Percentiles rank a stretch among this genome's conserved stretches.
Evolutionary conservation across 2,329 filamentous ascomycete genomes (phyloP).

Genomic region (Teratosphaeria viscida): DNA sequence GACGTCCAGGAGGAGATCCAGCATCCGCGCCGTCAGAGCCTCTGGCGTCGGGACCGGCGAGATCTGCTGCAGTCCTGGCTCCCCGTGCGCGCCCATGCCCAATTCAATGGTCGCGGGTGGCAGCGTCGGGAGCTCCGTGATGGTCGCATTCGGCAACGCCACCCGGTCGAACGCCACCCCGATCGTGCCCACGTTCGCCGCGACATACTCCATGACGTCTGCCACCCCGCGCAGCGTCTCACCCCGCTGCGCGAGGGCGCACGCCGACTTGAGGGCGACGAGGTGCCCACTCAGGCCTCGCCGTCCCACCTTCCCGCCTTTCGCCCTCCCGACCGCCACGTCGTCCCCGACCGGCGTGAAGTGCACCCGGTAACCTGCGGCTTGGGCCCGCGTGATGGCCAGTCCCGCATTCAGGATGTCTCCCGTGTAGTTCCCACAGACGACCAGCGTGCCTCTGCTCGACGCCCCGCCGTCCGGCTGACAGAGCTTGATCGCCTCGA

Average conservation of each 20-base stretch:
- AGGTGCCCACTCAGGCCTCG: slow-evolving; percentile 54
- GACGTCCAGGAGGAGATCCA: slow-evolving; percentile 25
- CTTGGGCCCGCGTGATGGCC: slow-evolving; percentile 48
- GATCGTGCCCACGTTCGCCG: slow-evolving; percentile 26
- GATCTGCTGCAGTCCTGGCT: slow-evolving; percentile 50
- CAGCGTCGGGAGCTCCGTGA: slow-evolving; percentile 51
- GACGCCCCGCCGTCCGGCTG: slow-evolving; percentile 35
- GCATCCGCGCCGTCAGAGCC: slow-evolving; percentile 25
- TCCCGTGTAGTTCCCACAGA: slow-evolving; percentile 56
- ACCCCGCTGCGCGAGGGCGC: slow-evolving; percentile 37
- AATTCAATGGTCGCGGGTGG: slow-evolving; percentile 46
- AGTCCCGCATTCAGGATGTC: slow-evolving; percentile 54
- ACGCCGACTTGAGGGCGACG: slow-evolving; percentile 50
- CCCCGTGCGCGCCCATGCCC: slow-evolving; percentile 59
- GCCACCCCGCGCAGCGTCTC: slow-evolving; percentile 24
- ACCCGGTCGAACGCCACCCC: slow-evolving; percentile 28
- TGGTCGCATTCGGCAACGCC: slow-evolving; percentile 37
- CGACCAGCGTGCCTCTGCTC: slow-evolving; percentile 43
- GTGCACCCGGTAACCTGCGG: slow-evolving; percentile 43
- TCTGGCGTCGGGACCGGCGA: slow-evolving; percentile 33
- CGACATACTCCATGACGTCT: slow-evolving; percentile 29
- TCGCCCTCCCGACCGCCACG: slow-evolving; percentile 50
- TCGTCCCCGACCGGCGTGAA: slow-evolving; percentile 56
- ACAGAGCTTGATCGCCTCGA: slow-evolving; percentile 46
- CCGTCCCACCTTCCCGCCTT: slow-evolving; percentile 48